Conservation (phyloP, 441 rosid genomes). For the Brassica balearica region DNA sequence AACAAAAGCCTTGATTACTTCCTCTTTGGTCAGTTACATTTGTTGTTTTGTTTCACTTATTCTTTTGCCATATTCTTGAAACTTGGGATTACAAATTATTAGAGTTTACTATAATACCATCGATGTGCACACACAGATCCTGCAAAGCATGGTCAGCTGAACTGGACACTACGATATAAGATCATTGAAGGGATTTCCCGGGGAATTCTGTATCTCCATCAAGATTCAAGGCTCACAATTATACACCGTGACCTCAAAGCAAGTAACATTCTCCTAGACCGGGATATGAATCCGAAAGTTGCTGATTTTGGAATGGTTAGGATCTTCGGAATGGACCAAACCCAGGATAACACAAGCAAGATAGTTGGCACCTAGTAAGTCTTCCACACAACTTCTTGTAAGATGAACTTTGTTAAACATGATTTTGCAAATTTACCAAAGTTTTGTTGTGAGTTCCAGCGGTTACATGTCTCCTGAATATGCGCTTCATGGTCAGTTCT, state of each 20-base stretch:
- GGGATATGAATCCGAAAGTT: conserved; percentile 26
- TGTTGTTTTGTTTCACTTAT: not conserved
- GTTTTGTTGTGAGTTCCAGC: not conserved
- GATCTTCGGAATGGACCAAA: conserved; percentile 34
- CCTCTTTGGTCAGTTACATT: conserved; percentile 8
- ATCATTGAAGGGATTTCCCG: conserved; percentile 24
- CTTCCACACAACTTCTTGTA: not conserved
- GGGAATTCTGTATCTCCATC: conserved; percentile 32
- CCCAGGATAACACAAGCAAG: conserved; percentile 20
- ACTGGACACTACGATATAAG: conserved; percentile 19
- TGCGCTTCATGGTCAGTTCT: conserved; percentile 23
- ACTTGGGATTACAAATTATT: not conserved
- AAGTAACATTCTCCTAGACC: conserved; percentile 27
- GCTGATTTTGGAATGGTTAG: conserved; percentile 35
- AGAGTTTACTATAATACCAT: not conserved
- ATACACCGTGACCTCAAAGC: conserved; percentile 39
- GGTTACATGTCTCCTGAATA: conserved; percentile 36
- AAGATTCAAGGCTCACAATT: conserved; percentile 20
- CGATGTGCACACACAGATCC: conserved; percentile 8
- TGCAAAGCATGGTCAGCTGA: conserved; percentile 15
- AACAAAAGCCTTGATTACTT: conserved; percentile 16
- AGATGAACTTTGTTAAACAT: not conserved
- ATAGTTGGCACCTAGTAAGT: conserved; percentile 34
- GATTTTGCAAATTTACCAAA: not conserved
- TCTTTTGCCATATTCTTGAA: conserved; percentile 5